Evolutionary conservation across 2,329 filamentous ascomycete genomes (phyloP).

Genomic region (Colletotrichum sp.): DNA sequence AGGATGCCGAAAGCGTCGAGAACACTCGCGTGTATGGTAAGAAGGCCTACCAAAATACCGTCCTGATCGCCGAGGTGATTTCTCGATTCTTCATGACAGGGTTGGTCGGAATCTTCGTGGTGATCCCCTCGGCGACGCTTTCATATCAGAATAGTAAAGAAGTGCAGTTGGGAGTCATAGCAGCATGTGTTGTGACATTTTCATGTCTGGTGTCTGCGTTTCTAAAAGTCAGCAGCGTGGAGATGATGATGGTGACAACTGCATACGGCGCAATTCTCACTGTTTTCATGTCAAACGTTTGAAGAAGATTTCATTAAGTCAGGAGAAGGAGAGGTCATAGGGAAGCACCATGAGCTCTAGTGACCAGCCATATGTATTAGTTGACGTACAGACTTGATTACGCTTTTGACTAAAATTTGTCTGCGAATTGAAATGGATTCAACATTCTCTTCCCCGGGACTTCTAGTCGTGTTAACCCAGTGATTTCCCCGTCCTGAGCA

Average conservation of each 20-base stretch:
- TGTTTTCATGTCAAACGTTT: background rate
- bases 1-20: background rate
- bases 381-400: background rate
- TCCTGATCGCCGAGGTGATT: background rate
- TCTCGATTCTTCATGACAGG: background rate
- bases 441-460: too few species aligned
- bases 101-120: background rate
- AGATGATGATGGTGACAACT: background rate
- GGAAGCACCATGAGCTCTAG: background rate
- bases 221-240: background rate
- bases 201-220: background rate
- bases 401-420: too few species aligned
- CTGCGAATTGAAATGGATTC: too few species aligned
- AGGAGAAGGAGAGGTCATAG: background rate
- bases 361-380: background rate
- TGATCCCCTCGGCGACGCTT: background rate
- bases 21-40: background rate
- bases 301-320: background rate
- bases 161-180: background rate
- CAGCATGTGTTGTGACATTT: background rate
- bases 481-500: too few species aligned
- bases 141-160: background rate
- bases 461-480: too few species aligned
- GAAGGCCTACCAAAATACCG: background rate
- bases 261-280: background rate